phyloP scores from a whole-genome alignment of 1,139 yeast genomes.

The Dujonia santamariae region DNA sequence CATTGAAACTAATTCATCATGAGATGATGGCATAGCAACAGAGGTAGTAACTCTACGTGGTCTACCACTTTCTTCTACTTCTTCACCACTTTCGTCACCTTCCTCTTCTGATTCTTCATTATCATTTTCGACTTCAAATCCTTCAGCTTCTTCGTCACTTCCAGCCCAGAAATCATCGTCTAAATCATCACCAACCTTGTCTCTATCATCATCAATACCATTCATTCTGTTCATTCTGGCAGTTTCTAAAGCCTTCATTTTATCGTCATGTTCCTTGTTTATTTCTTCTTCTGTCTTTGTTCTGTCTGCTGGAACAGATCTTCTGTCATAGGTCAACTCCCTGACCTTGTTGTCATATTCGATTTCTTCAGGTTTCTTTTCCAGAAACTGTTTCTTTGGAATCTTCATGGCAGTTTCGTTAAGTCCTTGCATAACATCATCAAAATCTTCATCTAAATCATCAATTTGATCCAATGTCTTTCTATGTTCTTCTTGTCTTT shows the following conservation, averaged over 20 bases:
- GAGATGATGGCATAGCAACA: slow-evolving; percentile 55
- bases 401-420: slow-evolving; percentile 15
- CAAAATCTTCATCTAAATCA: slow-evolving; percentile 77
- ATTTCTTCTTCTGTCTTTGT: slow-evolving; percentile 91
- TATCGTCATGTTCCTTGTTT: slow-evolving; percentile 63
- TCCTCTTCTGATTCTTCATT: slow-evolving; percentile 20
- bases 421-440: slow-evolving; percentile 67
- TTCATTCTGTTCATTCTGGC: slow-evolving; percentile 84
- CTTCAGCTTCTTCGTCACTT: slow-evolving; percentile 46
- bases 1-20: slow-evolving; percentile 44
- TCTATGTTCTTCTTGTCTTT: slow-evolving; percentile 77
- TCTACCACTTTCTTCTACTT: slow-evolving; percentile 11
- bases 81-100: slow-evolving; percentile 19
- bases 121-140: slow-evolving; percentile 25
- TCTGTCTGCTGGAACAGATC: slow-evolving; percentile 95
- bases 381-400: slow-evolving; percentile 17
- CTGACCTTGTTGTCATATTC: slow-evolving; percentile 76
- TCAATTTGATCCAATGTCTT: slow-evolving; percentile 68
- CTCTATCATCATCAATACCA: slow-evolving; percentile 52
- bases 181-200: slow-evolving; percentile 67
- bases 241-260: slow-evolving; percentile 65
- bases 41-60: slow-evolving; percentile 5
- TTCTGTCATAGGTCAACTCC: slow-evolving; percentile 76
- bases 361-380: slow-evolving; percentile 43
- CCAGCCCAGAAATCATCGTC: slow-evolving; percentile 59